phyloP scores from a whole-genome alignment of 192 early-diverging fungal genomes.

The Globomyces pollinis-pini region DNA sequence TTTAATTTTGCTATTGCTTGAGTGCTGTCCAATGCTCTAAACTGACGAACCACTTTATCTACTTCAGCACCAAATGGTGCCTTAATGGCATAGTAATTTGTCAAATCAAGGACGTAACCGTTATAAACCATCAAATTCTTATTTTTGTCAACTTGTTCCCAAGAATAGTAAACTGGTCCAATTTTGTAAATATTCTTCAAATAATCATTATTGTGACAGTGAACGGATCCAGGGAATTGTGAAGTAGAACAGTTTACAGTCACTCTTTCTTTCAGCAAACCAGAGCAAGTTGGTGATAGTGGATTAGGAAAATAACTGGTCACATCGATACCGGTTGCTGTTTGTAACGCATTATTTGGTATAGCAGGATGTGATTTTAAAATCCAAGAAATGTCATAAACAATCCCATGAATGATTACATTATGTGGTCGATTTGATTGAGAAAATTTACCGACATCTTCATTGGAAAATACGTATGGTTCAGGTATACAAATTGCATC shows the following conservation, averaged over 20 bases:
- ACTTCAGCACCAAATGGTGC: conserved; percentile 1
- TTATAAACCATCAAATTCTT: conserved; percentile 24
- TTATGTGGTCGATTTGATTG: neutral
- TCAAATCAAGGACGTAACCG: conserved; percentile 27
- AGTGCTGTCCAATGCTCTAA: neutral
- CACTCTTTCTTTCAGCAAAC: neutral
- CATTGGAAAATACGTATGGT: neutral
- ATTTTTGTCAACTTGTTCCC: conserved; percentile 19
- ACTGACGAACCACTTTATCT: neutral
- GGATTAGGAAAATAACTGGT: conserved; percentile 18
- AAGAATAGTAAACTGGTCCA: conserved; percentile 22
- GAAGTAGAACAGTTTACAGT: conserved; percentile 15
- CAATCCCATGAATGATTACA: conserved; percentile 23
- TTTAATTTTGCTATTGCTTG: neutral
- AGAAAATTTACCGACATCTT: neutral
- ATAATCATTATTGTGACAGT: conserved; percentile 18
- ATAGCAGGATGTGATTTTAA: conserved; percentile 14
- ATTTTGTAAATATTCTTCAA: conserved; percentile 4
- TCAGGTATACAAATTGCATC: conserved; percentile 12
- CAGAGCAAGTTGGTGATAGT: conserved; percentile 6
- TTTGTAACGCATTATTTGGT: neutral
- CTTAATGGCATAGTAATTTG: conserved; percentile 19
- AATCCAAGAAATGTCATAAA: conserved; percentile 24
- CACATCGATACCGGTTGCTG: conserved; percentile 21
- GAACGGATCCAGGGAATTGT: neutral